Evolutionary conservation across 2,329 filamentous ascomycete species (phyloP), one percentile per base, ranked within the genome.

Genomic region (Phaeophleospora eucalypticola): DNA sequence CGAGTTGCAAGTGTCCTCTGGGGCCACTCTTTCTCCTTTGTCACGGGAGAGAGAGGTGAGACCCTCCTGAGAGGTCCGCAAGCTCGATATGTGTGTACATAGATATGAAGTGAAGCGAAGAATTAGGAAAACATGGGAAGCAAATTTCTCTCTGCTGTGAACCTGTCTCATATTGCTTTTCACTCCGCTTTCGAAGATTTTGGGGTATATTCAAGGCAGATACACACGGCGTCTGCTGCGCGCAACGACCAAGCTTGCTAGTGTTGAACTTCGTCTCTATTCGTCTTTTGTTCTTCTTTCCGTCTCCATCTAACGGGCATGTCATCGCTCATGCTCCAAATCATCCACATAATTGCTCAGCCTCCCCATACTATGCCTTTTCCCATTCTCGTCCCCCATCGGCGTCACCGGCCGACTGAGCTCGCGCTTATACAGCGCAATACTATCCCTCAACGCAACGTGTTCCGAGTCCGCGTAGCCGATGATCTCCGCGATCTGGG

Each of bases 401-500:
- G 62, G 62, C 24, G 62, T 64, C 1, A 58, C 58, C 2, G 62
- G 62, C 27, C 62, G 50, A 41, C 58, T 61, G 16, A 55, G 55
- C 51, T 63, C 58, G 21, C 55, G 48, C 36, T 57, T 57, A 48
- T 86, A 84, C 57, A 95, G 82, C 36, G 87, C 89, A 52, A 96
- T 84, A 59, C 95, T 91, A 67, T 95, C 89, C 53, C 89, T 77
- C 61, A 93, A 76, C 8, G 89, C 90, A 34, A 97, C 86, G 69
- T 97, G 96, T 69, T 97, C 89, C 62, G 86, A 94, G 65, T 96
- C 90, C 16, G 89, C 88, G 69, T 96, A 98, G 3, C 91, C 93
- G 24, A 98, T 71, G 36, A 93, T 72, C 8, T 78, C 76, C 39
- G 83, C 76, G 53, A 98, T 96, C 64, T 95, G 86, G 4, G 77